Base-by-base conservation (phyloP, 257 asterid species). In the Coffea canephora region DNA sequence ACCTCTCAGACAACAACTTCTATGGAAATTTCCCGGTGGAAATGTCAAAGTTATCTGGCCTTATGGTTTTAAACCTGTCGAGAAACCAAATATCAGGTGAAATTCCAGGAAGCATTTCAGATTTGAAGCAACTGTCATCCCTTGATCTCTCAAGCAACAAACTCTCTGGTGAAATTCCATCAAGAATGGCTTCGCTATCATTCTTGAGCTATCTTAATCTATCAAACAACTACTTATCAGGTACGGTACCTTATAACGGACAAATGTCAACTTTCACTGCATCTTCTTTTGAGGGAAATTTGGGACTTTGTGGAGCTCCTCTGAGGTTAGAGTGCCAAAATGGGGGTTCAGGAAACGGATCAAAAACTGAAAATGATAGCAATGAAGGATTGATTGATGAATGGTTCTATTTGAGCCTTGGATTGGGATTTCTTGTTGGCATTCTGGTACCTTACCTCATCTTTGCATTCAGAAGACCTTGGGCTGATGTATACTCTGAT, bases 401-500 rank as follows among this genome's bases (percentile, higher is more conserved):
- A 70, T 87, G 91, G 92, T 88, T 90, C 78, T 90, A 86, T 79
- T 83, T 86, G 25, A 87, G 94, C 66, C 66, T 90, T 46, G 94
- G 84, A 8, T 52, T 88, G 68, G 94, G 94, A 76, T 90, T 87
- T 86, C 81, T 77, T 31, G 85, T 68, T 13, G 94, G 91, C 11
- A 79, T 89, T 78, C 43, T 81, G 12, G 81, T 84, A 62, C 92
- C 91, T 54, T 82, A 25, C 77, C 27, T 80, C 21, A 72, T 83
- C 21, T 39, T 88, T n/a, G 76, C 69, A 23, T 21, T 87, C 57
- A 73, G 75, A 74, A 88, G 82, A 73, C 73, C 90, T 8, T 88
- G 91, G 91, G 80, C 86, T 34, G 87, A 73, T 1, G 76, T 45
- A 64, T 90, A 88, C 77, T 87, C 80, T 1, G 81, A 74, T 69